Evolutionary conservation across 2,329 filamentous ascomycete species (phyloP).

Genomic region (Talaromyces funiculosus): DNA sequence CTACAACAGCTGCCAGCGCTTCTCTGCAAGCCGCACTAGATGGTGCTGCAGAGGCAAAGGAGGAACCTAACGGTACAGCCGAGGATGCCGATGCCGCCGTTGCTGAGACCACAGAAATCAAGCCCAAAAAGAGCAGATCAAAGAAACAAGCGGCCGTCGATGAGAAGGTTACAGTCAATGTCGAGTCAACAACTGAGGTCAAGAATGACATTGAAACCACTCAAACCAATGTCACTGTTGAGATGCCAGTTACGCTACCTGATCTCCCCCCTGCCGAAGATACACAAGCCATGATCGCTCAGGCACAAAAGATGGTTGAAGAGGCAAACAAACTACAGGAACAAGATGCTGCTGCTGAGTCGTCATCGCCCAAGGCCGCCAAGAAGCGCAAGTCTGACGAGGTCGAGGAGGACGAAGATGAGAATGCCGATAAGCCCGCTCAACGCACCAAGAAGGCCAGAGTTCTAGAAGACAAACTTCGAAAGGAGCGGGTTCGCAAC

Average conservation of each 20-base stretch:
- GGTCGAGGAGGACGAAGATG: slow-evolving; percentile 49
- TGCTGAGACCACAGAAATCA: slow-evolving; percentile 17
- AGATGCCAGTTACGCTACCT: slow-evolving; percentile 62
- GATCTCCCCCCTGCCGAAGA: slow-evolving; percentile 71
- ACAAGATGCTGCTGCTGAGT: slow-evolving; percentile 28
- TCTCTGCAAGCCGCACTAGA: slow-evolving; percentile 46
- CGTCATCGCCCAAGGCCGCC: slow-evolving; percentile 31
- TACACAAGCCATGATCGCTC: slow-evolving; percentile 74
- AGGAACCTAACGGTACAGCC: slow-evolving; percentile 21
- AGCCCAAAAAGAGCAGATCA: slow-evolving; percentile 14
- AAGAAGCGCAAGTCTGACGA: slow-evolving; percentile 73
- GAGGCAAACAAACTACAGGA: slow-evolving; percentile 52
- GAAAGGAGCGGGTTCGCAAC: slow-evolving; percentile 79
- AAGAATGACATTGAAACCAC: slow-evolving; percentile 59
- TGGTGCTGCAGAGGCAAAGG: slow-evolving; percentile 24
- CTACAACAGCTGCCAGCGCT: slow-evolving; percentile 44
- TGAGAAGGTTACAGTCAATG: slow-evolving; percentile 61
- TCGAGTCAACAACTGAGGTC: slow-evolving; percentile 58
- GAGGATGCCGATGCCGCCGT: slow-evolving; percentile 25
- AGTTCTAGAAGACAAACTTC: slow-evolving; percentile 66
- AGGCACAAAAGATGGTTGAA: slow-evolving; percentile 83
- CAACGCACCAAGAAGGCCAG: slow-evolving; percentile 65
- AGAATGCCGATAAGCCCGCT: slow-evolving; percentile 33
- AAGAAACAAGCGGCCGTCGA: slow-evolving; percentile 24
- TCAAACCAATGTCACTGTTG: slow-evolving; percentile 67